Percentiles rank a stretch among this genome's conserved stretches.
Conservation (phyloP, 2,329 filamentous ascomycete genomes). For the Alternaria postmessia region DNA sequence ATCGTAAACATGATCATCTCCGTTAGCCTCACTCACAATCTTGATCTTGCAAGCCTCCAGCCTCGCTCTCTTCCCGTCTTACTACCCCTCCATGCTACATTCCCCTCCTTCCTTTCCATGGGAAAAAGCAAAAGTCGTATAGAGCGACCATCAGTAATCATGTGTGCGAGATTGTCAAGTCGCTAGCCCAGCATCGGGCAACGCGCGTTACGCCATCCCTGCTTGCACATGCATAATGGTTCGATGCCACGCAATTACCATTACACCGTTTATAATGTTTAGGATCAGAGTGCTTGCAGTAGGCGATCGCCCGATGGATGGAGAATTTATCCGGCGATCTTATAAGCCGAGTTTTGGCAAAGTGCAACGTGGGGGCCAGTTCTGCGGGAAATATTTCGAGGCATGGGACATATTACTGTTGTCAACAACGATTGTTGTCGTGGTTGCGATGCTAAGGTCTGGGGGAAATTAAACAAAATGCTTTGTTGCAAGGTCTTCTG, state of each 20-base stretch:
- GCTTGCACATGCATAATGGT: slow-evolving; percentile 12
- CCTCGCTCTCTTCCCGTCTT: neutral
- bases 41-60: neutral
- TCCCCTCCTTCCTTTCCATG: neutral
- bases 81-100: neutral
- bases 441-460: neutral
- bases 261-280: neutral
- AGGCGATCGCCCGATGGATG: slow-evolving; percentile 4
- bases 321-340: neutral
- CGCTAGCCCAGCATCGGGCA: neutral
- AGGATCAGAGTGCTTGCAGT: slow-evolving; percentile 6
- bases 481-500: neutral
- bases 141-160: neutral
- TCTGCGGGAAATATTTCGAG: neutral
- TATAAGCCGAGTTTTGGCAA: neutral
- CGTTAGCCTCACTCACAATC: neutral
- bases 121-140: neutral
- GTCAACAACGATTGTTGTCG: neutral
- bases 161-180: neutral
- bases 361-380: neutral
- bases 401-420: neutral
- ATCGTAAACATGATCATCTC: neutral
- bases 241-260: neutral
- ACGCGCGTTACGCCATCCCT: slow-evolving; percentile 1
- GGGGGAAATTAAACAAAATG: neutral